These are phyloP conservation scores for Thielaviopsis musarum DNA, from an alignment of 2,329 filamentous ascomycete species.

Conservation along the genomic window DNA sequence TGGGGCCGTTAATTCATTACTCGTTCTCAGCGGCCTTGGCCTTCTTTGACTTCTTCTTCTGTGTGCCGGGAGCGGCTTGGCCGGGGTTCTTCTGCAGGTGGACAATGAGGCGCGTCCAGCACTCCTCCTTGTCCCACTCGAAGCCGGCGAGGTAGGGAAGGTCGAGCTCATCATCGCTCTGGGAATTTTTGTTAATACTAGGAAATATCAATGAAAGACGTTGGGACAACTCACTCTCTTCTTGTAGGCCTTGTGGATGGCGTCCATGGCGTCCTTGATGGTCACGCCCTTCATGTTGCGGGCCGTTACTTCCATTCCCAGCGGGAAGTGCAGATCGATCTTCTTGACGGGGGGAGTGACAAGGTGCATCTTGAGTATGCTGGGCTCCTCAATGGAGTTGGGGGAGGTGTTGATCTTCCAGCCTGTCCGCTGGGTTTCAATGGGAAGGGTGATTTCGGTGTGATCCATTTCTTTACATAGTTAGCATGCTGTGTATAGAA, in stretches of 20 bases:
- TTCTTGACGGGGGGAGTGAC: slow-evolving; percentile 76
- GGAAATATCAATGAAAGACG: not conserved
- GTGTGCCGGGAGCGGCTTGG: slow-evolving; percentile 27
- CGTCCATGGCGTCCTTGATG: slow-evolving; percentile 90
- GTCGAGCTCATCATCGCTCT: slow-evolving; percentile 87
- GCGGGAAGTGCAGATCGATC: slow-evolving; percentile 82
- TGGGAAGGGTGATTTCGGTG: slow-evolving; percentile 54
- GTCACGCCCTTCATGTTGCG: slow-evolving; percentile 89
- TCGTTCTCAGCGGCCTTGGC: slow-evolving; percentile 15
- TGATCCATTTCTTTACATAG: slow-evolving; percentile 48
- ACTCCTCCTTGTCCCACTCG: slow-evolving; percentile 90
- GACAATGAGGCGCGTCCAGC: slow-evolving; percentile 73
- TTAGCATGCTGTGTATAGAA: slow-evolving; percentile 13
- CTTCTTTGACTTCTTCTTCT: slow-evolving; percentile 54
- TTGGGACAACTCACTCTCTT: slow-evolving; percentile 58
- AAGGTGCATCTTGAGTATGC: slow-evolving; percentile 66
- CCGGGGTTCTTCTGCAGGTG: slow-evolving; percentile 57
- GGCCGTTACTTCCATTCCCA: slow-evolving; percentile 74
- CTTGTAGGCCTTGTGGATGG: slow-evolving; percentile 91
- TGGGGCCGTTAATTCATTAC: slow-evolving; percentile 9
- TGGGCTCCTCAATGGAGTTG: slow-evolving; percentile 60
- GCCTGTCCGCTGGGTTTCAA: slow-evolving; percentile 73
- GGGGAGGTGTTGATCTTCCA: slow-evolving; percentile 93
- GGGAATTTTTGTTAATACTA: not conserved
- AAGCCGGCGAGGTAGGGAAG: slow-evolving; percentile 80